Conservation (phyloP, 768 basidiomycete genomes). For the Phallus indusiatus region DNA sequence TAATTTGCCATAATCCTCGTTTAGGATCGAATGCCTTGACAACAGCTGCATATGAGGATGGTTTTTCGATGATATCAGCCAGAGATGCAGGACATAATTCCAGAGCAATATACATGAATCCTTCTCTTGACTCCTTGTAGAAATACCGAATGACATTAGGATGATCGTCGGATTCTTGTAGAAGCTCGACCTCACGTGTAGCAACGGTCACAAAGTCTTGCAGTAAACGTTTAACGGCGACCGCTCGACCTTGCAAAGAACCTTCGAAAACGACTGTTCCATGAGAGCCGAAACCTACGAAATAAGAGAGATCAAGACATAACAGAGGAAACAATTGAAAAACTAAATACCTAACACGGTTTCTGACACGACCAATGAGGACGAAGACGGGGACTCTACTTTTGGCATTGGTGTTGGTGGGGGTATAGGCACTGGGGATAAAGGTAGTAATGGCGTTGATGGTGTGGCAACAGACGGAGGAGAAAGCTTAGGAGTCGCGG, state of each 20-base stretch:
- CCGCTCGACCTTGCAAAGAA: conserved; percentile 91
- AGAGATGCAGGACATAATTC: conserved; percentile 90
- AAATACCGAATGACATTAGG: conserved; percentile 98
- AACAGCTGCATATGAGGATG: conserved; percentile 68
- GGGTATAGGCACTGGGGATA: conserved; percentile 12
- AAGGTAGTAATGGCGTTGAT: neutral
- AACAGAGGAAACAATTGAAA: conserved; percentile 3
- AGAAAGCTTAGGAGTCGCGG: neutral
- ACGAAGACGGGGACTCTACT: conserved; percentile 12
- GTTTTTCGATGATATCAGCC: conserved; percentile 76
- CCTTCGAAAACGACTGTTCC: conserved; percentile 95
- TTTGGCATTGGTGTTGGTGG: conserved; percentile 10
- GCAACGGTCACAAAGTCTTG: conserved; percentile 95
- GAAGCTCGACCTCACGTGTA: conserved; percentile 82
- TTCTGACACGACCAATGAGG: conserved; percentile 66
- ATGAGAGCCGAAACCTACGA: conserved; percentile 83
- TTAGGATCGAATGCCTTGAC: conserved; percentile 75
- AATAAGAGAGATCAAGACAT: conserved; percentile 7
- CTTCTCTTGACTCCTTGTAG: conserved; percentile 88
- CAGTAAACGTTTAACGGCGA: conserved; percentile 95
- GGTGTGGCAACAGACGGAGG: conserved; percentile 8
- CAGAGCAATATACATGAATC: conserved; percentile 95
- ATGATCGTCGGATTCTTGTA: conserved; percentile 97
- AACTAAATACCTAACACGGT: conserved; percentile 54
- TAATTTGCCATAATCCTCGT: conserved; percentile 77